These are phyloP conservation scores for Pythium volutum DNA, from an alignment of 352 stramenopile genomes.

Conservation along the genomic window DNA sequence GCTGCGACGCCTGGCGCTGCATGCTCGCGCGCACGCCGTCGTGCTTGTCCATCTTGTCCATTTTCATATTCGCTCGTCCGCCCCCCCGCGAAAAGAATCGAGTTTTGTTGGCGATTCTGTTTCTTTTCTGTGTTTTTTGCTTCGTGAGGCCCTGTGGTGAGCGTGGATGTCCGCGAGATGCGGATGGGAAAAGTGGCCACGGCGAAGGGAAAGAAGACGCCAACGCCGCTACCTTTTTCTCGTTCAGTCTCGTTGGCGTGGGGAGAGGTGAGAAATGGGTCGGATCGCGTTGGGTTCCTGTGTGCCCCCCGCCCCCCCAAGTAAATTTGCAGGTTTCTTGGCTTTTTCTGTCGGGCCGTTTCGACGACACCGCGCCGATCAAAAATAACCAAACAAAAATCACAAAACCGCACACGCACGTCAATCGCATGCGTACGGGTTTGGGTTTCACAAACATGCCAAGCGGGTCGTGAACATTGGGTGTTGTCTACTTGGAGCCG, in stretches of 20 bases:
- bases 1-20: conserved; percentile 29
- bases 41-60: conserved; percentile 21
- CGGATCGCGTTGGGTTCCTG: neutral
- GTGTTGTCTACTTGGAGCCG: neutral
- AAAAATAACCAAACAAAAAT: conserved; percentile 6
- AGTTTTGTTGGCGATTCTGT: neutral
- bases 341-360: conserved; percentile 24
- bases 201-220: neutral
- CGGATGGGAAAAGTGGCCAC: conserved; percentile 2
- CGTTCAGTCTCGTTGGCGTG: conserved; percentile 1
- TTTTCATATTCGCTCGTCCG: conserved; percentile 14
- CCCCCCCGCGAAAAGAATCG: neutral
- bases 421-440: conserved; percentile 18
- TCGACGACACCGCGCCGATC: neutral
- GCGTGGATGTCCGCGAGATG: neutral
- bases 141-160: neutral
- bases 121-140: neutral
- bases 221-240: neutral
- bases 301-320: neutral
- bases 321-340: conserved; percentile 17
- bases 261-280: neutral
- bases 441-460: conserved; percentile 4
- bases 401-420: conserved; percentile 10
- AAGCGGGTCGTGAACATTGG: neutral
- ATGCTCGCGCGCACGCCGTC: conserved; percentile 20